phyloP scores from a whole-genome alignment of 2,329 filamentous ascomycete species.

The Cadophora gregata region DNA sequence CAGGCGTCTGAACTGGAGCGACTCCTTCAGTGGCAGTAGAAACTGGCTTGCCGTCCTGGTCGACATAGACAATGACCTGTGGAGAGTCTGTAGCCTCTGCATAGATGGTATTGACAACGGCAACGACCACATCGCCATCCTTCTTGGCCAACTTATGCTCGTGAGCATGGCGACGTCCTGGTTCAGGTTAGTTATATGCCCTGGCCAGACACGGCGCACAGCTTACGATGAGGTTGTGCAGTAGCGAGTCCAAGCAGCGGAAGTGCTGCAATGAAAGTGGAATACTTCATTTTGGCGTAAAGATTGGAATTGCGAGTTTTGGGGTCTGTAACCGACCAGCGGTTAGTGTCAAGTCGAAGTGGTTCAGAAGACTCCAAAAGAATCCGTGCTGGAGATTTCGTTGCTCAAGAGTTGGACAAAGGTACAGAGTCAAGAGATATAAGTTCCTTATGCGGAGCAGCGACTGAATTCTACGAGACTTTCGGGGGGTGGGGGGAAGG shows the following conservation, averaged over 20 bases:
- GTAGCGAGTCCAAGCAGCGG: constrained; percentile 49
- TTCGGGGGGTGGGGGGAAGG: not conserved
- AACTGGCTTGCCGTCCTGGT: constrained; percentile 60
- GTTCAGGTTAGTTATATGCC: constrained; percentile 2
- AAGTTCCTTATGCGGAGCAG: not conserved
- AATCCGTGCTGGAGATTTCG: not conserved
- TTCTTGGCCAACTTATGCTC: constrained; percentile 39
- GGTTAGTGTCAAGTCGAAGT: constrained; percentile 29
- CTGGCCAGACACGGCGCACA: not conserved
- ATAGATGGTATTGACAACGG: constrained; percentile 46
- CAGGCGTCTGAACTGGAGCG: constrained; percentile 6
- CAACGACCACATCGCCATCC: constrained; percentile 40
- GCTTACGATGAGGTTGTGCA: constrained; percentile 48
- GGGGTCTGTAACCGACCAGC: constrained; percentile 31
- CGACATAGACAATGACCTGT: constrained; percentile 64
- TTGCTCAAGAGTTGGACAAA: too few species aligned
- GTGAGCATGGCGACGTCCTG: constrained; percentile 38
- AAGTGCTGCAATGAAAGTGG: constrained; percentile 45
- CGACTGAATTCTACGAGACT: not conserved
- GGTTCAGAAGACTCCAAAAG: constrained; percentile 11
- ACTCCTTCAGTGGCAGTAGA: constrained; percentile 47
- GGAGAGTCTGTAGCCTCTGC: constrained; percentile 47
- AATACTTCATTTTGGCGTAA: constrained; percentile 52
- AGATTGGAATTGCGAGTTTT: constrained; percentile 22
- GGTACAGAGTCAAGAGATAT: not conserved